These are phyloP conservation scores for Sphagnum contortum DNA, from an alignment of 225 moss, liverwort and hornwort species.

Conservation along the genomic window DNA sequence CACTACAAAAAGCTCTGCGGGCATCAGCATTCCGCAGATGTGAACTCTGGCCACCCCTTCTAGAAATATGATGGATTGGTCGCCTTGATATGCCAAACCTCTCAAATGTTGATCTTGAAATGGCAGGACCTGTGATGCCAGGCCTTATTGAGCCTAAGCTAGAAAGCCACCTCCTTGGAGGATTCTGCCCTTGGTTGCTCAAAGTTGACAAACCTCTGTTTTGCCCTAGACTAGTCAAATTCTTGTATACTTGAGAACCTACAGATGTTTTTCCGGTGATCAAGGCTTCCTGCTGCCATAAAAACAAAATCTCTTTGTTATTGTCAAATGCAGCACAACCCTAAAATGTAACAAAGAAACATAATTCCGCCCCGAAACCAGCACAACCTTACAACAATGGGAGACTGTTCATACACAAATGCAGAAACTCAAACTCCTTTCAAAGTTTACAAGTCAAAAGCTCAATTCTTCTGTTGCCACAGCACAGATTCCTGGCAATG, in stretches of 20 bases:
- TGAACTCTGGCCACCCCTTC: slow-evolving; percentile 42
- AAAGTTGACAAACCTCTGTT: slow-evolving; percentile 22
- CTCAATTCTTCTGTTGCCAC: too few species aligned
- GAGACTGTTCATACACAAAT: too few species aligned
- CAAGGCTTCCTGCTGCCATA: slow-evolving; percentile 39
- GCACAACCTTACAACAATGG: neutral
- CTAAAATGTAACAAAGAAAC: neutral
- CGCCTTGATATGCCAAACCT: slow-evolving; percentile 48
- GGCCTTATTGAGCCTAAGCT: slow-evolving; percentile 39
- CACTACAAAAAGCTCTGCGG: slow-evolving; percentile 61
- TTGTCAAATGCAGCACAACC: neutral
- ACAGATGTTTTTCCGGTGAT: slow-evolving; percentile 23
- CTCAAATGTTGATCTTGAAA: slow-evolving; percentile 28
- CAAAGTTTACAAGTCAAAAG: too few species aligned
- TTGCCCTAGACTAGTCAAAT: slow-evolving; percentile 27
- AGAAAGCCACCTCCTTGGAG: slow-evolving; percentile 47
- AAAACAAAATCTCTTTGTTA: too few species aligned
- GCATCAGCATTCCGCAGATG: slow-evolving; percentile 40
- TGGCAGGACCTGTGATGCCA: slow-evolving; percentile 27
- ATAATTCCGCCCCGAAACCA: neutral
- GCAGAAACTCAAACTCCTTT: too few species aligned
- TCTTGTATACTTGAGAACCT: slow-evolving; percentile 19
- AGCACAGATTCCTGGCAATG: neutral
- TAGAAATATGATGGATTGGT: slow-evolving; percentile 38
- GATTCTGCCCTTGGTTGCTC: slow-evolving; percentile 24